phyloP scores from a whole-genome alignment of 176 grass and related monocot species.

The Luzula sylvatica region DNA sequence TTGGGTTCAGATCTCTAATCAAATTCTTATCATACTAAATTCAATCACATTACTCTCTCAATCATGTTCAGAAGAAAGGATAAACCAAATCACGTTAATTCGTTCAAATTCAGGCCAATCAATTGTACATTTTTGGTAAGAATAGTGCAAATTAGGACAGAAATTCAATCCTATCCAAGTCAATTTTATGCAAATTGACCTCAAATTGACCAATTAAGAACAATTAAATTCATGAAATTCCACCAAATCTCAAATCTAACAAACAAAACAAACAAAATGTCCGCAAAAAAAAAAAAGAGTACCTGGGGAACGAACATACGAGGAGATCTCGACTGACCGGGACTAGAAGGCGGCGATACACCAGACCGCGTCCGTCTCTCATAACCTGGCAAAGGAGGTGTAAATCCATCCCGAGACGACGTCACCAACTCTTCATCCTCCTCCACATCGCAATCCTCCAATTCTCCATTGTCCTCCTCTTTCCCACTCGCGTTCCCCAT shows the following conservation, averaged over 20 bases:
- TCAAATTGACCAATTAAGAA: no score
- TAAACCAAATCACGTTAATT: no score
- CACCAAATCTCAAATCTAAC: constrained; percentile 9
- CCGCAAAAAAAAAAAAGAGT: constrained; percentile 18
- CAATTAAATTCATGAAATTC: constrained; percentile 3
- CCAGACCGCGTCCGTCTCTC: constrained; percentile 29
- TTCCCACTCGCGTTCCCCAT: constrained; percentile 90
- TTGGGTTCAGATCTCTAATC: no score
- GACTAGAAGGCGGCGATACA: constrained; percentile 61
- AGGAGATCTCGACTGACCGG: constrained; percentile 70
- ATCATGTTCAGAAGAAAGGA: no score
- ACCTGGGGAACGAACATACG: constrained; percentile 99
- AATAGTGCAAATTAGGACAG: no score
- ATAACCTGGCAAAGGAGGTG: constrained; percentile 25
- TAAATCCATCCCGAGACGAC: constrained; percentile 36
- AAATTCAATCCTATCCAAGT: no score
- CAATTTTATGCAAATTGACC: no score
- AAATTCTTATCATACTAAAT: no score
- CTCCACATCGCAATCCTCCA: constrained; percentile 25
- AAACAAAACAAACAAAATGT: constrained; percentile 3
- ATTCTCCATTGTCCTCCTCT: constrained; percentile 38
- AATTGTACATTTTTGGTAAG: no score
- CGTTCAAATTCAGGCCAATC: no score
- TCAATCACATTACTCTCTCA: no score
- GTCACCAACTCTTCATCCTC: constrained; percentile 42